Evolutionary conservation across 140 eudicot genomes (phyloP), one percentile per base, ranked within the genome.

Genomic region (Flaveria floridana): DNA sequence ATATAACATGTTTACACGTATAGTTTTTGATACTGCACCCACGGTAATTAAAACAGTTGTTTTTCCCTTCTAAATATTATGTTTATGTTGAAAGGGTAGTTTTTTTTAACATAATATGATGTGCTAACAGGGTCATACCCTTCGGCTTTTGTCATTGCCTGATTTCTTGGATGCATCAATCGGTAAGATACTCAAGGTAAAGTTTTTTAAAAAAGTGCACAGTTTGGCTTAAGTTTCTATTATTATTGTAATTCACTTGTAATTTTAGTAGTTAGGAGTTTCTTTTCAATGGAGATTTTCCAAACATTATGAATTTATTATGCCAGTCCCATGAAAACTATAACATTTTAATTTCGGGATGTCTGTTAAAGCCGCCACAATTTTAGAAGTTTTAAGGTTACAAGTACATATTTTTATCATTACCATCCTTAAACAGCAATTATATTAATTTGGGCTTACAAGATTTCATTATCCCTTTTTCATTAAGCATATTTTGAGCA

Each of bases 131-230:
- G 99, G 99, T 68, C 99, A 93, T 63, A 93, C 99, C 16, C 85
- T 93, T 42, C 88, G 99, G 46, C 96, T 93, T 63, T 74, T 93
- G 65, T 90, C 97, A 61, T 86, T 93, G 87, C 99, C 99, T 15
- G 99, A 93, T 86, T 93, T 93, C 68, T 81, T 93, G 79, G 99
- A 93, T 82, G 87, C 87, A 72, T 93, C 99, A 48, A 93, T 93
- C 13, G 99, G 99, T 67, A 93, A 93, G 81, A 93, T 93, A 78
- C 16, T 93, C 72, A 93, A 90, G 97, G 99, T 86, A 58, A 56
- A 66, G 41, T 34, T 79, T 47, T 75, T 18, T 10, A 26, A 11
- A 13, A 62, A 62, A 62, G 68, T 62, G 20, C 44, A 62, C 6
- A 8, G 44, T 28, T 14, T 63, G 20, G 21, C 11, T 26, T 12